Evolutionary conservation across 176 grass and related monocot species (phyloP), one percentile per base, ranked within the genome.

Genomic region (Oryza meyeriana): DNA sequence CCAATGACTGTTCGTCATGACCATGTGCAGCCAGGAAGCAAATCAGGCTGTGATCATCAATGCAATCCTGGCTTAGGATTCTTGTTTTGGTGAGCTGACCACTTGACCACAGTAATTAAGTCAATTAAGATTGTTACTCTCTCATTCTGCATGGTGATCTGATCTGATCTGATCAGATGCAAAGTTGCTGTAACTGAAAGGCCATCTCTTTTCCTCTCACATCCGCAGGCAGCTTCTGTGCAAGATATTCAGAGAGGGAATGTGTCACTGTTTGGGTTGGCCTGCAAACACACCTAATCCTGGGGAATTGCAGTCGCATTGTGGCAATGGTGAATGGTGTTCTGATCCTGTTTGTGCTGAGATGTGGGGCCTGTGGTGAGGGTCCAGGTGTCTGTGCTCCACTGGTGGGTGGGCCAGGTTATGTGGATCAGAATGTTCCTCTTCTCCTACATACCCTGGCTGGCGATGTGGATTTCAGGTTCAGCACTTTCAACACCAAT

Each of bases 1-100:
- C 31, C n/a, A n/a, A n/a, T n/a, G n/a, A 2, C 24, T 22, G 24
- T 64, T 40, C 74, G 28, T 25, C 55, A 17, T 40, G 30, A 5
- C 16, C 75, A 57, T 52, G 66, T 20, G 16, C 33, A 29, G 27
- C 33, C 10, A 66, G 50, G 66, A 45, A 71, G 4, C 4, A 45
- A 1, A 50, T 69, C 44, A 52, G 14, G 26, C 9, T 24, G 33
- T 3, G 22, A 42, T 20, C 57, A 77, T 77, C 52, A 50, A 40
- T 69, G 45, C 48, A 12, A 8, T 31, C 32, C 20, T 71, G 79
- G 27, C 70, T 35, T 52, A 27, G 38, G 59, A 36, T 64, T 35
- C 81, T 27, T 38, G 70, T n/a, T 67, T 66, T 35, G 80, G 58
- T 64, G 81, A 83, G 63, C 30, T 4, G 36, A 36, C 48, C 5